These are phyloP conservation scores for Acrodontium crateriforme DNA, from an alignment of 2,329 filamentous ascomycete genomes.

Conservation along the genomic window DNA sequence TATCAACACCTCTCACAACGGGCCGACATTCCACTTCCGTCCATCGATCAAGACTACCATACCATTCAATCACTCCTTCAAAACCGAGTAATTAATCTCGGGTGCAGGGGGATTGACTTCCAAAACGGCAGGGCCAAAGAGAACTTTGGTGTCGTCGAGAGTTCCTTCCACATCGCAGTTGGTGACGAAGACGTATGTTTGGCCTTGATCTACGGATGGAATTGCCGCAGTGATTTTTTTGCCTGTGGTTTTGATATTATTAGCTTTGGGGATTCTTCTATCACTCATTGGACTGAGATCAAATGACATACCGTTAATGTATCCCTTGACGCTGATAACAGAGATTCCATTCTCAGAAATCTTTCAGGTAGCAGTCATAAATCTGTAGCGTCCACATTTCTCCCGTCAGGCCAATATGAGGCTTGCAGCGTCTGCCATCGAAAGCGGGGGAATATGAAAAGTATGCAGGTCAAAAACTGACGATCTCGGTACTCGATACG, in stretches of 20 bases:
- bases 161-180: slow-evolving; percentile 7
- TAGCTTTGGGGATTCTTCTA: too few species aligned
- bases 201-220: slow-evolving; percentile 5
- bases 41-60: neutral
- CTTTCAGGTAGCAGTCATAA: too few species aligned
- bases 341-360: too few species aligned
- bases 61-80: slow-evolving; percentile 1
- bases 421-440: too few species aligned
- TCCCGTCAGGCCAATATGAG: too few species aligned
- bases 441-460: too few species aligned
- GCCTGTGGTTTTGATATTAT: slow-evolving; percentile 2
- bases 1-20: too few species aligned
- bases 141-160: slow-evolving; percentile 5
- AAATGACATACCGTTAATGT: slow-evolving; percentile 4
- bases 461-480: too few species aligned
- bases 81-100: slow-evolving; percentile 2
- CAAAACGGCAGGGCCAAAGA: slow-evolving; percentile 9
- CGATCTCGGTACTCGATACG: too few species aligned
- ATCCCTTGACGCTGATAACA: slow-evolving; percentile 7
- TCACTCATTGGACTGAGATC: too few species aligned
- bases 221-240: slow-evolving; percentile 7
- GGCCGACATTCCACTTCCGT: too few species aligned
- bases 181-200: slow-evolving; percentile 12
- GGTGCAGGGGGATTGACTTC: slow-evolving; percentile 8
- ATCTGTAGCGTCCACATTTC: too few species aligned